phyloP scores from a whole-genome alignment of 345 rosid genomes.

The Gossypium arboreum region DNA sequence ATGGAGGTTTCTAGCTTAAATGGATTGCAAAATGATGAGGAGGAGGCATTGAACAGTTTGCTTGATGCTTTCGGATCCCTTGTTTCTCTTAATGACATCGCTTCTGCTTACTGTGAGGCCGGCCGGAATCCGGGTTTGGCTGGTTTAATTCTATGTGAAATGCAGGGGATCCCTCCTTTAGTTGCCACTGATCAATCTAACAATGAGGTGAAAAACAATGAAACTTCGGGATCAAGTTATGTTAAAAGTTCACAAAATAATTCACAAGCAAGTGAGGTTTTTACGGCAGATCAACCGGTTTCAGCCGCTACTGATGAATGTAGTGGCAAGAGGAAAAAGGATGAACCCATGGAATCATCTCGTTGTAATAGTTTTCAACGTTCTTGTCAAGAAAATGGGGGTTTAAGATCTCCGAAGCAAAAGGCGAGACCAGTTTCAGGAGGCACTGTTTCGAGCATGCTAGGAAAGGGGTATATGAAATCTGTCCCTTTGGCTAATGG shows the following conservation, averaged over 20 bases:
- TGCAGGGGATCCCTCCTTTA: slow-evolving; percentile 19
- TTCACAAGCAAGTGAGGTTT: background rate
- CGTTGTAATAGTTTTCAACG: background rate
- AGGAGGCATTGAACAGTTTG: slow-evolving; percentile 35
- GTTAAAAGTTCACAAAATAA: slow-evolving; percentile 4
- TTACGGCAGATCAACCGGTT: background rate
- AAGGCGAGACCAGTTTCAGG: slow-evolving; percentile 39
- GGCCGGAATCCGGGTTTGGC: slow-evolving; percentile 31
- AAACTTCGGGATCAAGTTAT: slow-evolving; percentile 13
- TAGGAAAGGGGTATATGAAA: slow-evolving; percentile 40
- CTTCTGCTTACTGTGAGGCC: slow-evolving; percentile 41
- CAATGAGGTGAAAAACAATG: background rate
- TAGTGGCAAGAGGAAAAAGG: slow-evolving; percentile 8
- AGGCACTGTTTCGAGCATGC: slow-evolving; percentile 44
- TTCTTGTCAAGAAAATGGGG: slow-evolving; percentile 25
- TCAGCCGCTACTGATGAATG: slow-evolving; percentile 16
- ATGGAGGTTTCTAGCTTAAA: slow-evolving; percentile 41
- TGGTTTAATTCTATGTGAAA: slow-evolving; percentile 5
- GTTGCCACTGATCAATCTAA: slow-evolving; percentile 15
- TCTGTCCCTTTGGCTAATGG: slow-evolving; percentile 28
- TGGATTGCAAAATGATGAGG: slow-evolving; percentile 28
- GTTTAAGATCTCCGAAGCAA: slow-evolving; percentile 27
- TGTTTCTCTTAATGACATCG: slow-evolving; percentile 41
- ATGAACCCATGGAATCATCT: slow-evolving; percentile 15
- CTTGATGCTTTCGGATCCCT: slow-evolving; percentile 10